These are phyloP conservation scores for Chrysosporium keratinophilum DNA, from an alignment of 2,329 filamentous ascomycete genomes.

Conservation along the genomic window DNA sequence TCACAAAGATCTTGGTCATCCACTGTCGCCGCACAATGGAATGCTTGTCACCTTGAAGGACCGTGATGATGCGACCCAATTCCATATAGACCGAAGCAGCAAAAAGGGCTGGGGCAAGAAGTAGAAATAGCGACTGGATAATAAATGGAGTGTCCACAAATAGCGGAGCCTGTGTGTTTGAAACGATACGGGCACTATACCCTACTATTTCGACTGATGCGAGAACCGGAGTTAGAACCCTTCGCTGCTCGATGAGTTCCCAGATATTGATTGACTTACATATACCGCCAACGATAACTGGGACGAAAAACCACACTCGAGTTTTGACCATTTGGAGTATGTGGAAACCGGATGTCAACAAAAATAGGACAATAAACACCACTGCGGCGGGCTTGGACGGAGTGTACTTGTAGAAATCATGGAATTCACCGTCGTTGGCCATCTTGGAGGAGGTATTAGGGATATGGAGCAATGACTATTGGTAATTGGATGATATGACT, in stretches of 20 bases:
- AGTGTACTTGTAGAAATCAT: slow-evolving; percentile 27
- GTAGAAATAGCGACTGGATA: slow-evolving; percentile 24
- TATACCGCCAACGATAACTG: slow-evolving; percentile 23
- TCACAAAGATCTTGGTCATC: slow-evolving; percentile 26
- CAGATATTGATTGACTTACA: slow-evolving; percentile 19
- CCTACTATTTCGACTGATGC: slow-evolving; percentile 41
- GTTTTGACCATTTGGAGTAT: slow-evolving; percentile 31
- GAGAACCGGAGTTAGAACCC: background rate
- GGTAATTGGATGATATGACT: background rate
- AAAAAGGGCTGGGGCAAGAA: slow-evolving; percentile 25
- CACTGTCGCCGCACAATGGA: slow-evolving; percentile 20
- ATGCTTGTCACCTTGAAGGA: slow-evolving; percentile 17
- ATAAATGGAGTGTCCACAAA: slow-evolving; percentile 22
- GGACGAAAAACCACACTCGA: slow-evolving; percentile 22
- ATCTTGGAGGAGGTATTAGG: background rate
- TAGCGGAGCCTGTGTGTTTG: slow-evolving; percentile 24
- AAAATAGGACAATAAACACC: slow-evolving; percentile 38
- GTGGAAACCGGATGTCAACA: slow-evolving; percentile 32
- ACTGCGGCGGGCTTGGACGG: slow-evolving; percentile 37
- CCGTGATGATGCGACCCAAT: slow-evolving; percentile 22
- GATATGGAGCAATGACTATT: background rate
- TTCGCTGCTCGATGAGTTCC: background rate
- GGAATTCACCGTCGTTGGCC: slow-evolving; percentile 12
- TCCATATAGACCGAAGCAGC: slow-evolving; percentile 27
- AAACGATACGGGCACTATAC: slow-evolving; percentile 40